These are phyloP conservation scores for Saccharomyces eubayanus DNA, from an alignment of 805 yeast genomes.

Conservation along the genomic window DNA sequence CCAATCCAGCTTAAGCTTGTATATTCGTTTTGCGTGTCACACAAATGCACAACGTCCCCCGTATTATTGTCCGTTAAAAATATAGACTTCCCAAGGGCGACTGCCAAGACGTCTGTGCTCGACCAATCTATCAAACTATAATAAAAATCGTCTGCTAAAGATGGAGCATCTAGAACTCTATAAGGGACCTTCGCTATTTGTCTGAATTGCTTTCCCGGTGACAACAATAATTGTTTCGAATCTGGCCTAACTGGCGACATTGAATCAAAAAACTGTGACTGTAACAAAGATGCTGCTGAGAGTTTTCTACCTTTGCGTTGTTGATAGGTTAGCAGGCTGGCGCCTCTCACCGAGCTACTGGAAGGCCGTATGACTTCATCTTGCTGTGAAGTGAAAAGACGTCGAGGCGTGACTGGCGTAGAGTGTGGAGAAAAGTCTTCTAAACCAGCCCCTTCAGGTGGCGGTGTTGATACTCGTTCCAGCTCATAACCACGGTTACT, in stretches of 20 bases:
- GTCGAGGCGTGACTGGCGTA: slow-evolving; percentile 32
- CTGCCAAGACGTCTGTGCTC: slow-evolving; percentile 76
- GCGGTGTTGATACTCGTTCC: slow-evolving; percentile 3
- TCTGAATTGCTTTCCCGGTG: slow-evolving; percentile 75
- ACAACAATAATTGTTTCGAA: slow-evolving; percentile 65
- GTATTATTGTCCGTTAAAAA: slow-evolving; percentile 86
- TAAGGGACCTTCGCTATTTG: slow-evolving; percentile 80
- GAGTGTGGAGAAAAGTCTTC: slow-evolving; percentile 11
- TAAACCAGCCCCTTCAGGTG: slow-evolving; percentile 7
- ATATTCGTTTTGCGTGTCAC: slow-evolving; percentile 67
- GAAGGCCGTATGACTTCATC: slow-evolving; percentile 19
- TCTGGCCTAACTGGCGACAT: slow-evolving; percentile 85
- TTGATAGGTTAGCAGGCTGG: slow-evolving; percentile 66
- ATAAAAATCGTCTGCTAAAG: slow-evolving; percentile 87
- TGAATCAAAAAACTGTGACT: slow-evolving; percentile 57
- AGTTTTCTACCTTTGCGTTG: slow-evolving; percentile 62
- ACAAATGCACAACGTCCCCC: slow-evolving; percentile 73
- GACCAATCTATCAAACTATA: slow-evolving; percentile 95
- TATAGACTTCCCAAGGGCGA: slow-evolving; percentile 80
- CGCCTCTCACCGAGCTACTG: slow-evolving; percentile 30
- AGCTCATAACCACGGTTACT: not conserved
- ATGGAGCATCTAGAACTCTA: slow-evolving; percentile 93
- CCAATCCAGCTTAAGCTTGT: slow-evolving; percentile 91
- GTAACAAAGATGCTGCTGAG: slow-evolving; percentile 50
- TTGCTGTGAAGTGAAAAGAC: slow-evolving; percentile 13